Evolutionary conservation across 75 land plant genomes (phyloP).

Genomic region (Picea glauca): DNA sequence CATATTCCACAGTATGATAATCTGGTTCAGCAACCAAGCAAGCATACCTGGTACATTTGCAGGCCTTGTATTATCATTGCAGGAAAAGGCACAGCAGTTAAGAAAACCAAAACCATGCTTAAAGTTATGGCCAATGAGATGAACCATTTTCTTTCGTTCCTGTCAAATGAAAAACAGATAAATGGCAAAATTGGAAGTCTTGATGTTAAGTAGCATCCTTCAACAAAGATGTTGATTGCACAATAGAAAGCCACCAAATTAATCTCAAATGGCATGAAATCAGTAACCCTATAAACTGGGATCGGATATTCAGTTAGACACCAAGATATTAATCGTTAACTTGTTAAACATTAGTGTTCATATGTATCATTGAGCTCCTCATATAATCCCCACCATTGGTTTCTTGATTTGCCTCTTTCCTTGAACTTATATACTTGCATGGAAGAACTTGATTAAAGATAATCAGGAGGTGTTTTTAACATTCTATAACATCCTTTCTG

Average conservation of each 20-base stretch:
- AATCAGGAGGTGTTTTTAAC: not conserved
- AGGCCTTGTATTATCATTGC: not conserved
- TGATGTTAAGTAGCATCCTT: not conserved
- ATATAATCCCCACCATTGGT: not conserved
- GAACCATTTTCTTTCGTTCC: not conserved
- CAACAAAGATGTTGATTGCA: not conserved
- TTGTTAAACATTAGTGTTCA: not conserved
- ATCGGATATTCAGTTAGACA: not conserved
- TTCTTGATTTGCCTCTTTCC: slow-evolving; percentile 2
- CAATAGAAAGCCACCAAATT: not conserved
- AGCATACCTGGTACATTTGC: slow-evolving; percentile 64
- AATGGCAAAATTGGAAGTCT: not conserved
- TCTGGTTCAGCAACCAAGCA: slow-evolving; percentile 83
- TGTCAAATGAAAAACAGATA: not conserved
- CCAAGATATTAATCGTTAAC: not conserved
- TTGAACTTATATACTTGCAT: not conserved
- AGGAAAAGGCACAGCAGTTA: not conserved
- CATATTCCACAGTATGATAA: not conserved
- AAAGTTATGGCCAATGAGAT: not conserved
- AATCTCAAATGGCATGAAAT: not conserved
- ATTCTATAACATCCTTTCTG: not conserved
- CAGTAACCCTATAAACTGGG: not conserved
- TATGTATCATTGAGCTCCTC: not conserved
- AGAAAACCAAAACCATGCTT: not conserved
- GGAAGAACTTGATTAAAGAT: not conserved